A percentile compares a stretch with the other conserved stretches of the same genome.
phyloP scores from a whole-genome alignment of 148 eudicot genomes.

The Camellia japonica region DNA sequence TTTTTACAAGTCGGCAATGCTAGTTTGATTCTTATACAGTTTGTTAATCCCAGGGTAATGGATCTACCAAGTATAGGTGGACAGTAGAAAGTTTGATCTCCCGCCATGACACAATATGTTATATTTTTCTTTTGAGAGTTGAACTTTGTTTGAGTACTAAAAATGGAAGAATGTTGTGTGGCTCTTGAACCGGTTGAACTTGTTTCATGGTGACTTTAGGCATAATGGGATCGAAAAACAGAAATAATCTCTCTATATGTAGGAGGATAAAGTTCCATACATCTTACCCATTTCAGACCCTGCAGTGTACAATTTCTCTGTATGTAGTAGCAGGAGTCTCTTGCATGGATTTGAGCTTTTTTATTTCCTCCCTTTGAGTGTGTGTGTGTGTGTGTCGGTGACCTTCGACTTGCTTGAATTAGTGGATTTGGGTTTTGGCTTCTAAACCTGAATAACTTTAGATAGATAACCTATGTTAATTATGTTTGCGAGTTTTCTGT shows the following conservation, averaged over 20 bases:
- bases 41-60: neutral
- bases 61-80: constrained; percentile 2
- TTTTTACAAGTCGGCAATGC: neutral
- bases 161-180: no score
- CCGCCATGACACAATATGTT: neutral
- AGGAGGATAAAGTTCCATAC: no score
- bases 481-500: neutral
- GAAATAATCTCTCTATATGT: no score
- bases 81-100: neutral
- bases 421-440: neutral
- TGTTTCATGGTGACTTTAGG: no score
- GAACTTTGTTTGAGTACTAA: neutral
- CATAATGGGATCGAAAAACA: no score
- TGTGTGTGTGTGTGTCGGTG: neutral
- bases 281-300: no score
- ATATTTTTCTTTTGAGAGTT: neutral
- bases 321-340: no score
- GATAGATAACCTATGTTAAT: no score
- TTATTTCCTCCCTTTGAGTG: no score
- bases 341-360: no score
- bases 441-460: neutral
- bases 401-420: neutral
- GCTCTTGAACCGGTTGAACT: neutral
- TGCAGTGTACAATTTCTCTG: no score
- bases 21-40: neutral